phyloP scores from a whole-genome alignment of 495 filamentous ascomycete species.

The Pyrenopolyporus hunteri region DNA sequence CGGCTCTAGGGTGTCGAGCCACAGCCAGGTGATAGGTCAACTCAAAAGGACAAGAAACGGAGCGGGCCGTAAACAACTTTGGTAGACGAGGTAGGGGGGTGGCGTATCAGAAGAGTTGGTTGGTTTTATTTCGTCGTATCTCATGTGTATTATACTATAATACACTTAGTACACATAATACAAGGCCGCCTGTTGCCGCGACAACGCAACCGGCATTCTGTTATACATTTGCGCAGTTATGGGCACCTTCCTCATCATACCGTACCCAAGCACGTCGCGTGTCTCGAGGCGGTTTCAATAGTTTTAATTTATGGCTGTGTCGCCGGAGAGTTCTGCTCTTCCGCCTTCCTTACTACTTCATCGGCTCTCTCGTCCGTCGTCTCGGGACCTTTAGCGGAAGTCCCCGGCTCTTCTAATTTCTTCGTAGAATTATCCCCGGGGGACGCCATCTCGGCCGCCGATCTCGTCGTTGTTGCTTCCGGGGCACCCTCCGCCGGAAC shows the following conservation, averaged over 20 bases:
- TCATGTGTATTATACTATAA: conserved; percentile 12
- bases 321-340: conserved; percentile 20
- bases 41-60: not conserved
- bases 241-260: not conserved
- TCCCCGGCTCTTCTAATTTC: conserved; percentile 4
- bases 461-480: conserved; percentile 3
- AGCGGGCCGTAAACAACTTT: not conserved
- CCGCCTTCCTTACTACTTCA: conserved; percentile 9
- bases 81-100: not conserved
- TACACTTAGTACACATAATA: conserved; percentile 8
- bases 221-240: conserved; percentile 3
- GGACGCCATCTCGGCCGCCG: conserved; percentile 6
- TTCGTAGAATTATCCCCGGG: not conserved
- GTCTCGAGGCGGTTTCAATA: not conserved
- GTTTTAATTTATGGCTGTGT: conserved; percentile 10
- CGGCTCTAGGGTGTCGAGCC: too few species aligned
- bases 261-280: not conserved
- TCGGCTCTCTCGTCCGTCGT: conserved; percentile 3
- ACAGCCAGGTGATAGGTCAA: not conserved
- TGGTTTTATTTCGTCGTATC: conserved; percentile 18
- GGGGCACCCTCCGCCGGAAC: conserved; percentile 46
- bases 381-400: not conserved
- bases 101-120: conserved; percentile 11
- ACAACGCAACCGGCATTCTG: conserved; percentile 9
- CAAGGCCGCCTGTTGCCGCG: not conserved